Conservation (phyloP, 495 filamentous ascomycete genomes). For the Pyrenula aspistea region DNA sequence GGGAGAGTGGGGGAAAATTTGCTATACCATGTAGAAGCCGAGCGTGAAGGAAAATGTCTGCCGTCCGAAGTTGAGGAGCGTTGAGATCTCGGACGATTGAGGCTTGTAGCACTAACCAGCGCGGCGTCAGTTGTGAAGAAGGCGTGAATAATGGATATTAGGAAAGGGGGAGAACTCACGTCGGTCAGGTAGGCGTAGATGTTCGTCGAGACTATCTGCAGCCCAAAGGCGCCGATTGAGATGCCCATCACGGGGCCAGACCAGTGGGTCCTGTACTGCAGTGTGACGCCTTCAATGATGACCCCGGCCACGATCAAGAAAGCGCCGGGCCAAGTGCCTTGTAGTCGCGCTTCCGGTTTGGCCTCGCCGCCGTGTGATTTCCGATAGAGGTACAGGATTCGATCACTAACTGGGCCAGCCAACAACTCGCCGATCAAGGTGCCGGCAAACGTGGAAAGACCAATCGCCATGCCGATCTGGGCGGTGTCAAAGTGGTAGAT, state of each 20-base stretch:
- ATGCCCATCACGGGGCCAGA: neutral
- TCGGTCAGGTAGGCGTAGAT: neutral
- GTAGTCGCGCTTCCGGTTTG: constrained; percentile 17
- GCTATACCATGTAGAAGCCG: constrained; percentile 5
- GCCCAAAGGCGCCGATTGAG: constrained; percentile 1
- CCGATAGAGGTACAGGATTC: constrained; percentile 13
- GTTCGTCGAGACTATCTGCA: neutral
- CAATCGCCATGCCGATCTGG: constrained; percentile 19
- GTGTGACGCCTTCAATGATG: neutral
- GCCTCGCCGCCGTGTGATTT: constrained; percentile 11
- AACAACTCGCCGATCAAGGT: constrained; percentile 17
- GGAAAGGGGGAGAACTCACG: no score
- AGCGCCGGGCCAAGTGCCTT: neutral
- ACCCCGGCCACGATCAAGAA: neutral
- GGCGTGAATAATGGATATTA: no score
- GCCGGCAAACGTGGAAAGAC: constrained; percentile 16
- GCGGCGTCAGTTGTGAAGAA: constrained; percentile 19
- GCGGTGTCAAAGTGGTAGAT: constrained; percentile 16
- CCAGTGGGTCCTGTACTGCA: constrained; percentile 3
- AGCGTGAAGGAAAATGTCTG: constrained; percentile 18
- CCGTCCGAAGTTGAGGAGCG: constrained; percentile 23
- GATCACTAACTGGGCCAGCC: constrained; percentile 18
- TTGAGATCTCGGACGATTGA: constrained; percentile 23
- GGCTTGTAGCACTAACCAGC: constrained; percentile 25
- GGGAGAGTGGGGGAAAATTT: neutral